Base-by-base conservation (phyloP, 1,284 basidiomycete species). In the Leccinum subfulvum region DNA sequence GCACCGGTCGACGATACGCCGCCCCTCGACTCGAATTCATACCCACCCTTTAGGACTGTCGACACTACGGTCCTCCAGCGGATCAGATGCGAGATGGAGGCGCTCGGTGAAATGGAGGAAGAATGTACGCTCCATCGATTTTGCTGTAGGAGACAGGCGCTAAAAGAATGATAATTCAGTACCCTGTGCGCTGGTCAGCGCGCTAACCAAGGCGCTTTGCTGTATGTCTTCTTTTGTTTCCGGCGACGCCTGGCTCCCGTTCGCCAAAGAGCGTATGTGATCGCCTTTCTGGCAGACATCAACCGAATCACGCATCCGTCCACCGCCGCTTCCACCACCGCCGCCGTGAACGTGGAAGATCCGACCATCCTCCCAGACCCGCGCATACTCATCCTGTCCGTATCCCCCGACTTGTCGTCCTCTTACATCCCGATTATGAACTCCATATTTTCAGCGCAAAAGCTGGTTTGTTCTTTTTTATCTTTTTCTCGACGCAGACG, bases 351-450 rank as follows among this genome's bases (percentile, higher is more conserved):
- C 39, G 63, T 73, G 6, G 77, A 78, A 53, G 79, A 84, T 33
- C 75, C 81, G 5, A 72, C 80, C 53, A 74, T 80, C 39, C 77
- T 82, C n/a, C 78, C 84, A 3, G 91, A 94, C 71, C 89, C 94
- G 0, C 85, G 95, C 28, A 94, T 99, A 63, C 84, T 98, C 61
- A 86, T 99, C 63, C 80, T 99, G 59, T 96, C 95, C 61, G 94
- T 95, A 51, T 97, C 96, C 1, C 92, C 92, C 2, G 92, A 95
- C 76, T 82, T 90, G 16, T 90, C 92, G 7, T 85, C 89, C 1
- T 91, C 94, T 30, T 97, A 97, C 76, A 97, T 99, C 59, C 93
- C 97, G 11, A 88, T 99, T 75, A 99, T 99, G 97, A 99, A 99
- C 75, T 92, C 95, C 62, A 98, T 99, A 59, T 99, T 99, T 78